Evolutionary conservation across 257 asterid genomes (phyloP).

Genomic region (Leonotis leonurus): DNA sequence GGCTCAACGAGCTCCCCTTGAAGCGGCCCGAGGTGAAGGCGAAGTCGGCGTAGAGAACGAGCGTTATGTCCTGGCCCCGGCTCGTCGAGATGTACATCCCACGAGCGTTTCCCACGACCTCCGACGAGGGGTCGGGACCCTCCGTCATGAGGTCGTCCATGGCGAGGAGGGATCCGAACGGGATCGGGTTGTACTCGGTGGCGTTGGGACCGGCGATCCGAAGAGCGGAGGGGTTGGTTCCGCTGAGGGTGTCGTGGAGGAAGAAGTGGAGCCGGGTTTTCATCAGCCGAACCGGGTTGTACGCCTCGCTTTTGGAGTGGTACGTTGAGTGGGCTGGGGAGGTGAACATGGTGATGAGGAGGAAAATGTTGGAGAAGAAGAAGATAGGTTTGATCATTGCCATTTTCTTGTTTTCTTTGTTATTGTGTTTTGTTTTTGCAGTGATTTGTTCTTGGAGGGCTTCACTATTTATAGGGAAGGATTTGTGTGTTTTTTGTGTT

Average conservation of each 20-base stretch:
- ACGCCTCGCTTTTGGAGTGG: constrained; percentile 19
- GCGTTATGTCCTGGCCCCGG: constrained; percentile 10
- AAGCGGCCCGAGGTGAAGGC: constrained; percentile 32
- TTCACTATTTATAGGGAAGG: neutral
- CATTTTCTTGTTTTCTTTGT: neutral
- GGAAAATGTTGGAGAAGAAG: constrained; percentile 11
- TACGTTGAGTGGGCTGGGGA: constrained; percentile 15
- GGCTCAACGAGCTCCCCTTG: constrained; percentile 40
- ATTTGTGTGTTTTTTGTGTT: no score
- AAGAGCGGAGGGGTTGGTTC: constrained; percentile 25
- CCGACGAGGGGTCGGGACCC: constrained; percentile 32
- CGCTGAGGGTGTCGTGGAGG: constrained; percentile 39
- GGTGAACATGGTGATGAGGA: neutral
- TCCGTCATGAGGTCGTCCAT: constrained; percentile 33
- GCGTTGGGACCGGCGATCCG: constrained; percentile 24
- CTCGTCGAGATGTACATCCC: constrained; percentile 32
- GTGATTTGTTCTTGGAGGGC: neutral
- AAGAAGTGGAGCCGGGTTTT: constrained; percentile 31
- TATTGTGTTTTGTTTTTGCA: neutral
- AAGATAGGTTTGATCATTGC: neutral
- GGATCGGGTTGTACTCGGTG: constrained; percentile 1
- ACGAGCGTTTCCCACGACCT: constrained; percentile 28
- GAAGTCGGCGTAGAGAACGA: constrained; percentile 24
- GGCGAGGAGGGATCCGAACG: constrained; percentile 24
- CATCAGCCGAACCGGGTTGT: constrained; percentile 8